phyloP scores from a whole-genome alignment of 139 green algal genomes.

The Volvox africanus region DNA sequence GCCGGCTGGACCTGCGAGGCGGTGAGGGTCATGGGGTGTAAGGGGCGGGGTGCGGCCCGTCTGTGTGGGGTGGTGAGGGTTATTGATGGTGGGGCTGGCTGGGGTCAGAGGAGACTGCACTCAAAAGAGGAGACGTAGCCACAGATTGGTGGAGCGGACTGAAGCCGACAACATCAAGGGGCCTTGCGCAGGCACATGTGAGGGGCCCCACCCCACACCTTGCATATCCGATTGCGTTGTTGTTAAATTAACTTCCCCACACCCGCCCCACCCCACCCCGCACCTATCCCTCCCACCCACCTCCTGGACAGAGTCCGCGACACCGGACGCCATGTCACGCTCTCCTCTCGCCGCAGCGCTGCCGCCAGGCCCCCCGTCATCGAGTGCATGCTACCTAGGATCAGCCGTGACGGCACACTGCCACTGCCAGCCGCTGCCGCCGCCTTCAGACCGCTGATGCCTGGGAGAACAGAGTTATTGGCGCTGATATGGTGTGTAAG shows the following conservation, averaged over 20 bases:
- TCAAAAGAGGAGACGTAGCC: too few relatives aligned
- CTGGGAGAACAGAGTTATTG: background rate
- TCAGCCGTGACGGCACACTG: background rate
- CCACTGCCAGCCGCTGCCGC: background rate
- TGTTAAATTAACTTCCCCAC: too few relatives aligned
- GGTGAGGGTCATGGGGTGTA: background rate
- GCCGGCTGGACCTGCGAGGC: constrained; percentile 1
- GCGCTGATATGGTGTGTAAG: background rate
- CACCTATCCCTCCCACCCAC: background rate
- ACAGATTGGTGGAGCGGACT: too few relatives aligned
- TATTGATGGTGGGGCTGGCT: too few relatives aligned
- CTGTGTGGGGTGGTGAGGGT: too few relatives aligned
- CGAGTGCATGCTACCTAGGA: background rate
- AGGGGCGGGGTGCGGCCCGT: too few relatives aligned
- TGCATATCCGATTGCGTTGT: too few relatives aligned
- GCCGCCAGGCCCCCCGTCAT: constrained; percentile 24
- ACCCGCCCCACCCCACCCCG: background rate
- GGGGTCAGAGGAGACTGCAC: too few relatives aligned
- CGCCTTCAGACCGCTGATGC: too few relatives aligned
- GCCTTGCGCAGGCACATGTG: too few relatives aligned
- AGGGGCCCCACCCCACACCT: too few relatives aligned
- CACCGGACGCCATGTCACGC: background rate
- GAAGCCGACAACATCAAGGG: too few relatives aligned
- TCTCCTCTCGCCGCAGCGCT: constrained; percentile 34
- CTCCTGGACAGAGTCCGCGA: background rate